A percentile compares a stretch with the other conserved stretches of the same genome.
Evolutionary conservation across 352 stramenopile species (phyloP).

Genomic region (Globisporangium parvum): DNA sequence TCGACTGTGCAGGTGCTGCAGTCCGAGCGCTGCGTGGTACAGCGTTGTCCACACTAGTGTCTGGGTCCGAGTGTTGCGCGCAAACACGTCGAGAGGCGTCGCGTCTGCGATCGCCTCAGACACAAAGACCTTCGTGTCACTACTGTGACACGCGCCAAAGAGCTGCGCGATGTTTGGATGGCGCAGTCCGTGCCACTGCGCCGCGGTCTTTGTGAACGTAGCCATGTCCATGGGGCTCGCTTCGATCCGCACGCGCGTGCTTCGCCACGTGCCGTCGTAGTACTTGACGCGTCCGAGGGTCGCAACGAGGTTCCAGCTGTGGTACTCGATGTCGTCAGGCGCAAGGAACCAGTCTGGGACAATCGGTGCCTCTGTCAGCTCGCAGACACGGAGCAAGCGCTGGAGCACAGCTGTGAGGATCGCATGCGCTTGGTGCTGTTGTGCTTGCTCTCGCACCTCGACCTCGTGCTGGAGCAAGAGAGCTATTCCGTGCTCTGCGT

Average conservation of each 20-base stretch:
- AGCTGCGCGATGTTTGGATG: conserved; percentile 3
- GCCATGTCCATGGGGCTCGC: background rate
- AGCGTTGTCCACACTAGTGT: conserved; percentile 7
- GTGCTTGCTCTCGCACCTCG: background rate
- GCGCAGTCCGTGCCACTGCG: background rate
- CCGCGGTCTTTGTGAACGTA: background rate
- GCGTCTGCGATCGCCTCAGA: background rate
- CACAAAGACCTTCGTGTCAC: background rate
- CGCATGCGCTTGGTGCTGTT: background rate
- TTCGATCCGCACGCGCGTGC: background rate
- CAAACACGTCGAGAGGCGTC: background rate
- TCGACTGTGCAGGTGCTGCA: conserved; percentile 22
- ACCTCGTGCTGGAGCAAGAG: conserved; percentile 3
- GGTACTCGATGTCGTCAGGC: background rate
- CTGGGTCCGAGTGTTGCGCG: background rate
- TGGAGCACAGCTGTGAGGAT: background rate
- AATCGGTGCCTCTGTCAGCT: background rate
- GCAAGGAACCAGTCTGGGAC: background rate
- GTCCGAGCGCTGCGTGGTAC: conserved; percentile 19
- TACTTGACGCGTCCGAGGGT: background rate
- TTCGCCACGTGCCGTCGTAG: background rate
- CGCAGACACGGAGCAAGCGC: background rate
- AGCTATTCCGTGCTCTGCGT: no score
- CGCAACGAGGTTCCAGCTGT: background rate
- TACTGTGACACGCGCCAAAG: background rate